Base-by-base conservation (phyloP, 2,329 filamentous ascomycete genomes). In the Sporothrix pallida region DNA sequence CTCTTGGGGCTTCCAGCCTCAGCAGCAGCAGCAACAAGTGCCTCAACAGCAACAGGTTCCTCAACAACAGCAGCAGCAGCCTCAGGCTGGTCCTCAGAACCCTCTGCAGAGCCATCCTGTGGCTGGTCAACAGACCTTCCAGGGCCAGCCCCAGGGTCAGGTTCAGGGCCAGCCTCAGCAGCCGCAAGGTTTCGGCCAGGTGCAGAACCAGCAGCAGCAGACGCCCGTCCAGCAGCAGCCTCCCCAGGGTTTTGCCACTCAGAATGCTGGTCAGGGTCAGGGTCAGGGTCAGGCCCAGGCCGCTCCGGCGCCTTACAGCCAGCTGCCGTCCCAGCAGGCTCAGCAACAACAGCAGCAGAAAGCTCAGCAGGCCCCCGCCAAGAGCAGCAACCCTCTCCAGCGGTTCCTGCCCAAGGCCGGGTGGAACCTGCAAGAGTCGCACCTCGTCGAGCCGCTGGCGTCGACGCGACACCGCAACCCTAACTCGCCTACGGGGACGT, bases 351-450 rank as follows among this genome's bases (percentile, higher is more conserved):
- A 72, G 68, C 73, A 74, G 62, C 67, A 69, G 68, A 17, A 20
- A 13, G 42, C 42, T 6, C 58, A 63, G 42, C 52, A 56, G 20
- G 20, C 20, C 1, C 9, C 20, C 8, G 52, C 52, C 15, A 44
- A 26, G 48, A 63, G 26, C 56, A 50, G 70, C 67, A 85, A 84
- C 56, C 82, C 83, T 10, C 79, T 84, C 8, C 82, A 84, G 48
- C 81, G 78, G 42, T 80, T 86, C 2, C 83, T 83, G 37, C 83
- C 83, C 0, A 80, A 81, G n/a, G 84, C 83, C 0, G 83, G 83
- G 20, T 89, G 87, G 87, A 87, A 85, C 69, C 79, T 87, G 6
- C 83, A 89, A 75, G 87, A 88, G 79, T 89, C 87, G 10, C 83
- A 87, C 74, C 80, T 89, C 50, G 80, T 84, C 0, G 84, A 87